Evolutionary conservation across 129 eudicot genomes (phyloP), one percentile per base, ranked within the genome.

Genomic region (Apium graveolens): DNA sequence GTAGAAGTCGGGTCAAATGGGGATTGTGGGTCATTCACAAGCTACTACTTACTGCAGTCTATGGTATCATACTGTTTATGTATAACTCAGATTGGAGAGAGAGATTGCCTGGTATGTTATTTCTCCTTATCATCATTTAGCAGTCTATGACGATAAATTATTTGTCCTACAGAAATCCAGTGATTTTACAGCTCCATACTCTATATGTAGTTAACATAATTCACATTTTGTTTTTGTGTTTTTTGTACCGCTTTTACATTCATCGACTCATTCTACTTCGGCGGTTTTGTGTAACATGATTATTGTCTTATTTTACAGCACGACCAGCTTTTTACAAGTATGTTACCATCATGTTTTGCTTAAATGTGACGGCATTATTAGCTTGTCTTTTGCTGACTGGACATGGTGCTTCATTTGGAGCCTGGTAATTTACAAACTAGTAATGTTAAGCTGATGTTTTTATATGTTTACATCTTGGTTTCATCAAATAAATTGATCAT

Each of bases 241-340:
- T 65, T 29, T 11, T n/a, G 38, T 37, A 10, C 18, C 4, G 16
- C 1, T 27, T 7, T 12, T 27, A 5, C 37, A 65, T 31, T 38
- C 29, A 71, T 20, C 10, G 14, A n/a, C 5, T 38, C 2, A 20
- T 20, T 38, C 13, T 73, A 42, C 6, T 42, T 44, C 1, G 48
- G 38, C 57, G 1, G 26, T 73, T 73, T 7, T 6, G 38, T 24
- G 11, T 26, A 13, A 77, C 35, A 69, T 63, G 71, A 29, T 65
- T 65, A 39, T 2, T 39, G 35, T 53, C 4, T 84, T 11, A 41
- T 51, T 51, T 60, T 80, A 62, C 86, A 86, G 89, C 89, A 55
- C 83, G 89, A 83, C 89, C 89, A 51, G 85, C 89, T 62, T 86
- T 80, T 81, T 74, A 86, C 82, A 86, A 83, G 49, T 86, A 86